Evolutionary conservation across 139 green algal species (phyloP), one percentile per base, ranked within the genome.

Genomic region (Chlorella sp.): DNA sequence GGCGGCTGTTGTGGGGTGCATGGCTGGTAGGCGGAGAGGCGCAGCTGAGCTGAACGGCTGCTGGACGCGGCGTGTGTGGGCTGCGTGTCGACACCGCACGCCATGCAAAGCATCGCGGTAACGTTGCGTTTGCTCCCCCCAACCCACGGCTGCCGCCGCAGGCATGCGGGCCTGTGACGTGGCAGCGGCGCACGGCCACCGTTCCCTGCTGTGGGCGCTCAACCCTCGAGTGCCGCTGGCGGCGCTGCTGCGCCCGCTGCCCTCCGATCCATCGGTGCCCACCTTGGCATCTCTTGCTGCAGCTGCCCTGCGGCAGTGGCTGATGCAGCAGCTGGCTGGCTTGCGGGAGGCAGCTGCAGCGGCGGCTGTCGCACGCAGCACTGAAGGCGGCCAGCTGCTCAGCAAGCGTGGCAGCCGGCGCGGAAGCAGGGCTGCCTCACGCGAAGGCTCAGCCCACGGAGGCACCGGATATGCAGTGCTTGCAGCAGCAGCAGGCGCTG

Each of bases 171-270:
- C 74, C 4, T 81, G 69, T 18, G 74, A 81, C 16, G 55, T 81
- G 7, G 74, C 74, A 1, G 28, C 16, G 0, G 25, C 13, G 32
- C 36, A 21, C 21, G 55, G 74, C 51, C 62, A 57, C 60, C 76
- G 62, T 26, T 60, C 41, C 18, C 76, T 83, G 60, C 76, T 83
- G 38, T 83, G 76, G 76, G 62, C 62, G 36, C 76, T 83, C 60
- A 74, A 73, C 76, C 76, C 76, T 21, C 76, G 76, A 0, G 60
- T 83, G 60, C 76, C 76, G 38, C 76, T 83, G 16, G 38, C 76
- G 28, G 38, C 38, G 38, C 60, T 83, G 60, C 60, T 83, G 34
- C 74, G 69, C 21, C 74, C 30, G 47, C 64, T 21, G 5, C 11
- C 62, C 60, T 36, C 55, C 18, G 23, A 28, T 3, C 36, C 60